phyloP scores from a whole-genome alignment of 805 yeast genomes.

The Kodamaea lidongshanica region DNA sequence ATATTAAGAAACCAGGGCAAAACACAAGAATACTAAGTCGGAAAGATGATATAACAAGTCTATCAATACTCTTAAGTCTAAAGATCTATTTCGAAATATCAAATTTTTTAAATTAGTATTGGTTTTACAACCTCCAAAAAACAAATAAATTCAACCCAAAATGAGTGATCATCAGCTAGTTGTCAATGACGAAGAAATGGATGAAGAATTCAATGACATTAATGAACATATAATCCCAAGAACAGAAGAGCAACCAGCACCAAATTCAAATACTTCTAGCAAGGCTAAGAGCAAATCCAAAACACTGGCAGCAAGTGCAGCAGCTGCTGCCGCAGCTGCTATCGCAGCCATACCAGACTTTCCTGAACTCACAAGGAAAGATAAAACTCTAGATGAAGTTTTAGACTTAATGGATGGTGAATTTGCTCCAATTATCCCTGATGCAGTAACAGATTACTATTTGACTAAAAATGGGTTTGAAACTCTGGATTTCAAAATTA shows the following conservation, averaged over 20 bases:
- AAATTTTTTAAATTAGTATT: no score
- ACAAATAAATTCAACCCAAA: no score
- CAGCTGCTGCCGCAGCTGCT: slow-evolving; percentile 8
- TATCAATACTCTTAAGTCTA: no score
- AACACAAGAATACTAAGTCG: no score
- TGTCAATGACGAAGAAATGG: slow-evolving; percentile 16
- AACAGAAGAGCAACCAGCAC: not conserved
- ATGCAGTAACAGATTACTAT: slow-evolving; percentile 91
- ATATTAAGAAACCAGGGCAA: no score
- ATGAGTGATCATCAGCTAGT: no score
- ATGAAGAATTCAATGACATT: slow-evolving; percentile 20
- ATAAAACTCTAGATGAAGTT: slow-evolving; percentile 77
- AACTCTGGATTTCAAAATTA: slow-evolving; percentile 64
- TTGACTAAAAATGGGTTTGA: slow-evolving; percentile 79
- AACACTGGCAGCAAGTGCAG: slow-evolving; percentile 1
- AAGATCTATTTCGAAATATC: no score
- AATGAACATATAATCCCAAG: slow-evolving; percentile 11
- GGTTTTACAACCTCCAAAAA: no score
- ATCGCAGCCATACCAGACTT: slow-evolving; percentile 37
- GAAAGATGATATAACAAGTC: no score
- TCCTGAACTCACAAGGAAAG: slow-evolving; percentile 69
- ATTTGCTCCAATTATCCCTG: slow-evolving; percentile 87
- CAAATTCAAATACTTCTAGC: slow-evolving; percentile 2
- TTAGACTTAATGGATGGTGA: slow-evolving; percentile 81
- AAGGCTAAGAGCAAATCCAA: slow-evolving; percentile 5